These are phyloP conservation scores for Ottelia alismoides DNA, from an alignment of 106 monocot genomes.

Conservation along the genomic window DNA sequence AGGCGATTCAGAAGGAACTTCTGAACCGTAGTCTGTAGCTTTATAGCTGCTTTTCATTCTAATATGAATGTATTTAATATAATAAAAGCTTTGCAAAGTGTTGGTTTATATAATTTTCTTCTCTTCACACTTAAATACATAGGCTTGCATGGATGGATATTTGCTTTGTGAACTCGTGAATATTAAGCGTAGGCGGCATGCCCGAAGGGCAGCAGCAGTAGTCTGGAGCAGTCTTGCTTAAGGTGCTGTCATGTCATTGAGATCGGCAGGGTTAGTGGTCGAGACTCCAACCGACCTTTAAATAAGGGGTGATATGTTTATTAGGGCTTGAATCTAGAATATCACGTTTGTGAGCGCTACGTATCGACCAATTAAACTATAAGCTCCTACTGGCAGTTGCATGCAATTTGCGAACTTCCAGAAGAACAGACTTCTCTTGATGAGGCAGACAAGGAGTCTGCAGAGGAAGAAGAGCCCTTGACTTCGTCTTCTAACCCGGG, in stretches of 20 bases:
- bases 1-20: too few species aligned
- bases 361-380: slow-evolving; percentile 9
- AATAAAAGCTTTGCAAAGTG: too few species aligned
- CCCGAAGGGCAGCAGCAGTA: background rate
- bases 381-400: background rate
- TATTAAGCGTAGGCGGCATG: slow-evolving; percentile 2
- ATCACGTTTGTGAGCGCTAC: background rate
- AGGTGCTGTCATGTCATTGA: background rate
- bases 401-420: slow-evolving; percentile 1
- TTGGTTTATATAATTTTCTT: too few species aligned
- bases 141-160: too few species aligned
- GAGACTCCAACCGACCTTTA: background rate
- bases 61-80: too few species aligned
- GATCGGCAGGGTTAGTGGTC: slow-evolving; percentile 2
- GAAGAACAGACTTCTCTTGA: slow-evolving; percentile 4
- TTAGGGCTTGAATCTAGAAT: slow-evolving; percentile 6
- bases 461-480: slow-evolving; percentile 6
- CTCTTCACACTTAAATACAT: too few species aligned
- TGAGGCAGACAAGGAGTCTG: too few species aligned
- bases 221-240: background rate
- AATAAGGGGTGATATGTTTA: slow-evolving; percentile 1
- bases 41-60: too few species aligned
- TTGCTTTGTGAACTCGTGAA: too few species aligned
- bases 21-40: too few species aligned
- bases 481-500: slow-evolving; percentile 1